These are phyloP conservation scores for Ophidiomyces ophidiicola DNA, from an alignment of 2,329 filamentous ascomycete species.

Conservation along the genomic window DNA sequence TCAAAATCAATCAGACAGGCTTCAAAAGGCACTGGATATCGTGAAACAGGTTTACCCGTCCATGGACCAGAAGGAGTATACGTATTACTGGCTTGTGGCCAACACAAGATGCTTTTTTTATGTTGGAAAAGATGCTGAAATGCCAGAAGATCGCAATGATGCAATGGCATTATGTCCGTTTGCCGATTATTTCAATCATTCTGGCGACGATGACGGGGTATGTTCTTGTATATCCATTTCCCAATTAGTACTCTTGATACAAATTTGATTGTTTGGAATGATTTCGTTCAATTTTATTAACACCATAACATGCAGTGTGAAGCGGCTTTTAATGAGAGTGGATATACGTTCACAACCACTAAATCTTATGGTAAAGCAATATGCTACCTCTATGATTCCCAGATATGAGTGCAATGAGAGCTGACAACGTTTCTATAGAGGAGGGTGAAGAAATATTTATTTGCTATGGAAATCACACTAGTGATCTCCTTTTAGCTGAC, in stretches of 20 bases:
- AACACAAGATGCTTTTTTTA: slow-evolving; percentile 51
- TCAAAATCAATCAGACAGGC: slow-evolving; percentile 42
- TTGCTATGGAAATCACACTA: slow-evolving; percentile 34
- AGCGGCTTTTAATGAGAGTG: slow-evolving; percentile 27
- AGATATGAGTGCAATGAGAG: not conserved
- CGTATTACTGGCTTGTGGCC: slow-evolving; percentile 49
- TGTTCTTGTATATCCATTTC: slow-evolving; percentile 12
- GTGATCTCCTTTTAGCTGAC: slow-evolving; percentile 34
- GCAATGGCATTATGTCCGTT: slow-evolving; percentile 37
- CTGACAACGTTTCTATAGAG: slow-evolving; percentile 17
- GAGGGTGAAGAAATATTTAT: slow-evolving; percentile 34
- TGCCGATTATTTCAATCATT: slow-evolving; percentile 39
- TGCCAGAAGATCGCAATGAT: slow-evolving; percentile 32
- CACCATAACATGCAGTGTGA: slow-evolving; percentile 19
- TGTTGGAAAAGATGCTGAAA: slow-evolving; percentile 32
- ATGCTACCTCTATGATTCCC: not conserved
- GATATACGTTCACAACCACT: slow-evolving; percentile 27
- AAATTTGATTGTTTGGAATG: not conserved
- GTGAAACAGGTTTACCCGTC: slow-evolving; percentile 36
- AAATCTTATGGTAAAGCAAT: slow-evolving; percentile 25
- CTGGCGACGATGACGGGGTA: slow-evolving; percentile 30
- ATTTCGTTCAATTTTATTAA: not conserved
- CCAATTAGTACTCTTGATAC: not conserved
- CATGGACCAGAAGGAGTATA: slow-evolving; percentile 34
- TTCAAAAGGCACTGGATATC: slow-evolving; percentile 40